Evolutionary conservation across 345 rosid species (phyloP).

Genomic region (Eucalyptus polybractea): DNA sequence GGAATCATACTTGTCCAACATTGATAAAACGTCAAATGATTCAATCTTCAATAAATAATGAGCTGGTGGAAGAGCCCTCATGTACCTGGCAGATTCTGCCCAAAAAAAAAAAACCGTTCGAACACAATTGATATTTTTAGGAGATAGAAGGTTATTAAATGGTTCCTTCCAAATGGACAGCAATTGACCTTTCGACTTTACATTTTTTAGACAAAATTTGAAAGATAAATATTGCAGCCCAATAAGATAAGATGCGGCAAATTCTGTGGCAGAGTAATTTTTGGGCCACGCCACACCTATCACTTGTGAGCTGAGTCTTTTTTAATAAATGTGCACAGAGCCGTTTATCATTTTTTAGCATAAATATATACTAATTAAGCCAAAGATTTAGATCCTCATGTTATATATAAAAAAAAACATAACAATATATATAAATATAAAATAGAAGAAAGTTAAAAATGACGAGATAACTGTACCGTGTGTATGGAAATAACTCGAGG

Average conservation of each 20-base stretch:
- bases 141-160: background rate
- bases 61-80: background rate
- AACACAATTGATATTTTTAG: background rate
- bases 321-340: background rate
- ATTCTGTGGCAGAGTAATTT: background rate
- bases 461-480: background rate
- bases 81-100: background rate
- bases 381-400: background rate
- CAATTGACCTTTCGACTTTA: background rate
- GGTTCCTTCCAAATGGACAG: background rate
- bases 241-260: background rate
- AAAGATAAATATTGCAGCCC: background rate
- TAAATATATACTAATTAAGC: background rate
- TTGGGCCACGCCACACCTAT: background rate
- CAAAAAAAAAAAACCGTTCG: background rate
- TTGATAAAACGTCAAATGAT: background rate
- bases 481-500: background rate
- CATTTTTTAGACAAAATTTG: background rate
- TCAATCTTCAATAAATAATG: background rate
- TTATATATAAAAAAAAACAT: no score
- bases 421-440: no score
- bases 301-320: background rate
- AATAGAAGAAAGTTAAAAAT: no score
- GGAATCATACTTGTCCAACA: background rate
- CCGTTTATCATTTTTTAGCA: accelerated